Evolutionary conservation across 768 basidiomycete species (phyloP).

Genomic region (Kwoniella europaea): DNA sequence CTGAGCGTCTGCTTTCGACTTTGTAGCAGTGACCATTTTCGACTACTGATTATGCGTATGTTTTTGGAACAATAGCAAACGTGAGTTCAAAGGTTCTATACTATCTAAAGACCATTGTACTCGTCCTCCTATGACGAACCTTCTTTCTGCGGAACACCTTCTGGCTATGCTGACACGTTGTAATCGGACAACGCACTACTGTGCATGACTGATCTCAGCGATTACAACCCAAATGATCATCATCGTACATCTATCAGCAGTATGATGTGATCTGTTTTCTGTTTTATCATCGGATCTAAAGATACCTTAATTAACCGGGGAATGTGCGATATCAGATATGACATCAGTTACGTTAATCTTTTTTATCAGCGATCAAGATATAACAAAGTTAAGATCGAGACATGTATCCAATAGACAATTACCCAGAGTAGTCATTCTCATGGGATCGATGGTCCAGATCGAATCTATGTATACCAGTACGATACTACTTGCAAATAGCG

Average conservation of each 20-base stretch:
- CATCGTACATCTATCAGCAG: background rate
- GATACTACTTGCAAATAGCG: too few relatives aligned
- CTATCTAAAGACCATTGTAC: background rate
- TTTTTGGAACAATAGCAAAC: background rate
- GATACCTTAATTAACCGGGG: background rate
- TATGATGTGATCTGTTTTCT: too few relatives aligned
- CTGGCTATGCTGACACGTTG: background rate
- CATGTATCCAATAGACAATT: background rate
- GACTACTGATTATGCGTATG: background rate
- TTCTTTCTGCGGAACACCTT: background rate
- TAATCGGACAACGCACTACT: background rate
- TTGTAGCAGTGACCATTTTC: constrained; percentile 15
- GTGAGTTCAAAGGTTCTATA: background rate
- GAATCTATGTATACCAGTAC: background rate
- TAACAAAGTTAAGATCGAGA: constrained; percentile 10
- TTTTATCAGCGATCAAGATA: constrained; percentile 7
- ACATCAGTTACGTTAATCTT: constrained; percentile 12
- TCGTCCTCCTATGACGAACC: background rate
- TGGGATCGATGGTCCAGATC: background rate
- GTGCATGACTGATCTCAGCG: background rate
- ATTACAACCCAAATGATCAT: constrained; percentile 5
- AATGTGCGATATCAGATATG: constrained; percentile 3
- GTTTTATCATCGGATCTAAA: constrained; percentile 9
- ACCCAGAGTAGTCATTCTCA: background rate
- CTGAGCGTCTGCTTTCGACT: constrained; percentile 1